phyloP scores from a whole-genome alignment of 148 eudicot genomes.

The Fagopyrum homotropicum region DNA sequence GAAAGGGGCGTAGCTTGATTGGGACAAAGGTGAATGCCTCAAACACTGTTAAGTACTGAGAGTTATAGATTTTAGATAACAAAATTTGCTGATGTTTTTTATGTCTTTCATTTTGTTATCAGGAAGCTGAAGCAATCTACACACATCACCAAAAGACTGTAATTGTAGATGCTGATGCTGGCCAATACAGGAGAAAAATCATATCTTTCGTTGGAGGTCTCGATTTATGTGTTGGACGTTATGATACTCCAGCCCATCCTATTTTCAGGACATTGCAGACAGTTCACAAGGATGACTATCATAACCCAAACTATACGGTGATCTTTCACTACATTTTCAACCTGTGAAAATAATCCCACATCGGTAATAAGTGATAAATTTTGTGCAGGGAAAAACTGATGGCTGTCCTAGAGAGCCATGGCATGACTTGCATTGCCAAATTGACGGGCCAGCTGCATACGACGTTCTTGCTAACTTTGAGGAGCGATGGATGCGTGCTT shows the following conservation, averaged over 20 bases:
- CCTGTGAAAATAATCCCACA: too few species aligned
- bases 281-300: constrained; percentile 74
- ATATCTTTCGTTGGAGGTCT: constrained; percentile 86
- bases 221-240: constrained; percentile 86
- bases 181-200: constrained; percentile 62
- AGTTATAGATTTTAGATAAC: not conserved
- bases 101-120: not conserved
- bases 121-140: constrained; percentile 93
- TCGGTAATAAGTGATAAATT: too few species aligned
- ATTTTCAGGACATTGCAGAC: constrained; percentile 62
- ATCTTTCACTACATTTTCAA: too few species aligned
- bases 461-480: constrained; percentile 86
- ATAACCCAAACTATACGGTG: constrained; percentile 46
- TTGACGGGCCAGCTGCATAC: constrained; percentile 97
- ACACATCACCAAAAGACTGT: constrained; percentile 98
- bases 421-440: constrained; percentile 94
- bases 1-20: constrained; percentile 8
- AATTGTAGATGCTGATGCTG: constrained; percentile 82
- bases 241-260: constrained; percentile 81
- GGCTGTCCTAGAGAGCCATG: constrained; percentile 95
- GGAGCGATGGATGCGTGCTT: constrained; percentile 83
- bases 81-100: not conserved
- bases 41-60: not conserved
- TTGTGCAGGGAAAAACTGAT: constrained; percentile 46
- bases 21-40: not conserved